phyloP scores from a whole-genome alignment of 441 rosid genomes.

The Populus tomentosa region DNA sequence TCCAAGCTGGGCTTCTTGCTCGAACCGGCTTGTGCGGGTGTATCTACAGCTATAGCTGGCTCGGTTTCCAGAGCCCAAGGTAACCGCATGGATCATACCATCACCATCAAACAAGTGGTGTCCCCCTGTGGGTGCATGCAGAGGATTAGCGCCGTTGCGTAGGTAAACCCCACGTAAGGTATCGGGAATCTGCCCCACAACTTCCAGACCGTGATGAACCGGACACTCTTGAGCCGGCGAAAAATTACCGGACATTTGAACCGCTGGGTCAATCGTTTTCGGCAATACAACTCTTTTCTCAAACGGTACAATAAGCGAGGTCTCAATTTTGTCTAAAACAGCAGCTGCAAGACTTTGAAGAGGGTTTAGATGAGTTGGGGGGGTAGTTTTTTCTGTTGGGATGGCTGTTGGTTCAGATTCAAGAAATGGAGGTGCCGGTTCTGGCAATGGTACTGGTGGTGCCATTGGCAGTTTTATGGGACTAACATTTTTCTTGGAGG shows the following conservation, averaged over 20 bases:
- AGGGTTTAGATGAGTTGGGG: conserved; percentile 30
- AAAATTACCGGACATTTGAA: conserved; percentile 57
- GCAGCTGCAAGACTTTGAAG: conserved; percentile 41
- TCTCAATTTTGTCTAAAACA: conserved; percentile 47
- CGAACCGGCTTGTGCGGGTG: conserved; percentile 55
- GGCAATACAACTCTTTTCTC: conserved; percentile 34
- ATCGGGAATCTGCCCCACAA: conserved; percentile 46
- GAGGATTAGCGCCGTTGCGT: conserved; percentile 68
- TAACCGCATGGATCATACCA: conserved; percentile 76
- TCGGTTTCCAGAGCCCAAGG: conserved; percentile 28
- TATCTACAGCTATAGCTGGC: conserved; percentile 62
- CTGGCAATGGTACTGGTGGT: neutral
- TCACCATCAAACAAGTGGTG: conserved; percentile 76
- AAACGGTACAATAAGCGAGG: conserved; percentile 27
- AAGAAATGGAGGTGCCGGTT: neutral
- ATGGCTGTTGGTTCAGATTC: neutral
- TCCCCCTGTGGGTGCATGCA: conserved; percentile 46
- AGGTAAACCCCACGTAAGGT: conserved; percentile 51
- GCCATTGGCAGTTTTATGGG: conserved; percentile 1
- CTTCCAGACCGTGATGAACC: conserved; percentile 46
- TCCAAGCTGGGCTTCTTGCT: conserved; percentile 50
- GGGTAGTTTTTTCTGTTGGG: neutral
- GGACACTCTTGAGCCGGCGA: conserved; percentile 58
- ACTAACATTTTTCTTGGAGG: conserved; percentile 19
- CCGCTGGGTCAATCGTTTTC: conserved; percentile 27